These are phyloP conservation scores for Petasospora rhodanensis DNA, from an alignment of 1,139 yeast genomes.

Conservation along the genomic window DNA sequence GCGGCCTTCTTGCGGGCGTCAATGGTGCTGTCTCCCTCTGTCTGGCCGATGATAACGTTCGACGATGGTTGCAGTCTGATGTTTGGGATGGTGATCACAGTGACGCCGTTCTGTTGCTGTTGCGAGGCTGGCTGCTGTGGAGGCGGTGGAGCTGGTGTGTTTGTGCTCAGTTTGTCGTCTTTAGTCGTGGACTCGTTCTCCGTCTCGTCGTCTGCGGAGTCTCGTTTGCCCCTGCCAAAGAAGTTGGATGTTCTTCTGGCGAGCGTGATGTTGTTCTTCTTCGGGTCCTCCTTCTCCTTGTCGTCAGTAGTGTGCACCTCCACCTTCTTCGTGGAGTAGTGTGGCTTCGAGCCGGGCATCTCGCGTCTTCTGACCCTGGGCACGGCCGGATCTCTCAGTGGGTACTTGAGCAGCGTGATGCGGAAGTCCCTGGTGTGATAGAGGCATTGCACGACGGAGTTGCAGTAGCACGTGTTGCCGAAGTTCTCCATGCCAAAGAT, in stretches of 20 bases:
- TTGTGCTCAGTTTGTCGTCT: no score
- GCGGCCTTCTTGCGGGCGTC: conserved; percentile 84
- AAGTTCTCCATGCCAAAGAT: conserved; percentile 94
- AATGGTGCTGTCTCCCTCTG: conserved; percentile 50
- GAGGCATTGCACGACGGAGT: conserved; percentile 84
- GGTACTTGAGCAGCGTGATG: conserved; percentile 46
- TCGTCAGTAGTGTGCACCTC: neutral
- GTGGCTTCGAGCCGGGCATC: conserved; percentile 40
- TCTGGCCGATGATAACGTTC: conserved; percentile 43
- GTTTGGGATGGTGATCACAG: conserved; percentile 23
- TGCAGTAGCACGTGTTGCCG: conserved; percentile 93
- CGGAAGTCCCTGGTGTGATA: conserved; percentile 73
- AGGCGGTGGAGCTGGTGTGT: conserved; percentile 5
- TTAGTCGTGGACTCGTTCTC: no score
- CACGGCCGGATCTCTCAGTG: conserved; percentile 28
- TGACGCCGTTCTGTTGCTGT: no score
- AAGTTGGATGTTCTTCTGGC: conserved; percentile 24
- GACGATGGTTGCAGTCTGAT: conserved; percentile 38
- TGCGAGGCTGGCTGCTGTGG: conserved; percentile 5
- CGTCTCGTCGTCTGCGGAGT: conserved; percentile 14
- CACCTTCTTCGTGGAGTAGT: no score
- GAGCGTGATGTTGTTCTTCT: conserved; percentile 11
- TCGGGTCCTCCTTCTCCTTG: conserved; percentile 8
- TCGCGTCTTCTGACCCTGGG: conserved; percentile 34
- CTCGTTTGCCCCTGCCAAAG: conserved; percentile 22